Evolutionary conservation across 176 grass and related monocot species (phyloP), one percentile per base, ranked within the genome.

Genomic region (Aegilops umbellulata): DNA sequence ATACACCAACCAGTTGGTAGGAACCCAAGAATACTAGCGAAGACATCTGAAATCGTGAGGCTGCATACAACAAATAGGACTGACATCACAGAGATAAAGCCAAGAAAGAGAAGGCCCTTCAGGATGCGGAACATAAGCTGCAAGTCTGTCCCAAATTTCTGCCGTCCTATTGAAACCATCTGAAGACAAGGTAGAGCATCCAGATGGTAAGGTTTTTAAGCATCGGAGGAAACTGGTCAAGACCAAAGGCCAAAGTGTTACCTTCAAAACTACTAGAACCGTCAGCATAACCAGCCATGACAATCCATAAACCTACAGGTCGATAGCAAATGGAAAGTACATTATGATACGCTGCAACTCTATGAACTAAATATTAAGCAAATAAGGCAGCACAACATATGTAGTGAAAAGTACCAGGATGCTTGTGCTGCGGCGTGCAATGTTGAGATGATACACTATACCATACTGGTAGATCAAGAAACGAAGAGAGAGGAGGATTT

Each of bases 401-500:
- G 41, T 51, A 78, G 3, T 88, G 68, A 53, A 63, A 67, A 79
- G 41, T 94, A 99, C 97, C 97, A 94, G 65, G 82, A 99, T 84
- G 76, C 90, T 97, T 64, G 41, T 91, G 87, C 10, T 92, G 53
- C 68, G 92, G 53, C 74, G 87, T 82, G 94, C 72, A 69, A 99
- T 94, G 79, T 97, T 91, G 38, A 99, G 90, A 87, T 99, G 97
- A 68, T 97, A 97, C 70, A 99, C 97, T 85, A 99, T 94, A 25
- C 94, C 97, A 69, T 99, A 99, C 80, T 99, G 97, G 80, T 94
- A 97, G 79, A 99, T 97, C 80, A 99, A 84, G 83, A 99, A 99
- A 29, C 97, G 94, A 74, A 99, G 92, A 38, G 94, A 84, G 66
- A 99, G 80, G 78, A 97, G 80, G 65, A 99, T 94, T 88, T 99